Base-by-base conservation (phyloP, 345 rosid species). In the Cardamine resedifolia region DNA sequence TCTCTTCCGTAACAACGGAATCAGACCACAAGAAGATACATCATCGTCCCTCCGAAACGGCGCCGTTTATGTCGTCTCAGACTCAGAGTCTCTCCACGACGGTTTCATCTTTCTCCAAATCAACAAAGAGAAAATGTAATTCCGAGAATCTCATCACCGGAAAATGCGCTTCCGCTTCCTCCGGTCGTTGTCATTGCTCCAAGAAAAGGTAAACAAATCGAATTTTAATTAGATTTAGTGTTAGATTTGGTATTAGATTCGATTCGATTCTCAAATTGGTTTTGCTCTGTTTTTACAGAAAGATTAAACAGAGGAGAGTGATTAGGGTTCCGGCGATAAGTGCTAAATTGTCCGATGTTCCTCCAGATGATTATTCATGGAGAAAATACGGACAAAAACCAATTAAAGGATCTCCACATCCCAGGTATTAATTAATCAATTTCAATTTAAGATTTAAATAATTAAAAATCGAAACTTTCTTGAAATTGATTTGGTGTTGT, bases 371-470 rank as follows among this genome's bases (percentile, higher is more conserved):
- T 81, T 90, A 83, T 58, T 90, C 99, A 0, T 95, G 99, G 98
- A 87, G 99, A 50, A 95, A 95, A 58, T 95, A 95, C 26, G 99
- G 99, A 28, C 99, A 95, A 57, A 95, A 95, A 68, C 99, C 99
- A 49, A 91, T 95, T 69, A 95, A 92, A 80, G 99, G 99, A 20
- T 95, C 99, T 64, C 98, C 99, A 1, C 88, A 90, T 76, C 98
- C 99, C 12, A 84, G 99, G 99, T 89, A 71, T 45, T 8, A 8
- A 4, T n/a, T 10, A 24, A 3, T 31, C 36, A 36, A 12, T 31
- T 2, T 44, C 34, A 9, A 2, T 23, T 10, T 24, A 0, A 68
- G 11, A 21, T 2, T 48, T 16, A 3, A 10, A 10, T 44, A 26
- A 10, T 48, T 0, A 26, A 57, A 58, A 44, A 60, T 59, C 15